These are phyloP conservation scores for Gypsophila paniculata DNA, from an alignment of 179 eudicot genomes.

Conservation along the genomic window DNA sequence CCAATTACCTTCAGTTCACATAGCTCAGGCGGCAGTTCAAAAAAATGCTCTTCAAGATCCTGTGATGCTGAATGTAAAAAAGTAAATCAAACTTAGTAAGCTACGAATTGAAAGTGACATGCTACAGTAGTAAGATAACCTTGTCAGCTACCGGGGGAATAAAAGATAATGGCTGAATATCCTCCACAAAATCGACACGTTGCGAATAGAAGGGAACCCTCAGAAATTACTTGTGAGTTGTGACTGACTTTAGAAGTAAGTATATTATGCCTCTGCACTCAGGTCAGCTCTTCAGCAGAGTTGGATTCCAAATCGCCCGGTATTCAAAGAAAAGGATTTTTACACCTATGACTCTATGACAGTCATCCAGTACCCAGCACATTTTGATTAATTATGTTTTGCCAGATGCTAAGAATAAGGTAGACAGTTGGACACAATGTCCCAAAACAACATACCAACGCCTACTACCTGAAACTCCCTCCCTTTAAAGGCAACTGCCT, in stretches of 20 bases:
- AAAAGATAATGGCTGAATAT: not conserved
- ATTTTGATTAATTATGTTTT: not conserved
- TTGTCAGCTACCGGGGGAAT: not conserved
- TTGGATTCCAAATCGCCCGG: not conserved
- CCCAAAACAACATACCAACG: not conserved
- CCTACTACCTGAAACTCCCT: not conserved
- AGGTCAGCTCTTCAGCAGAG: not conserved
- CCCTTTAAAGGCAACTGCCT: too few species aligned
- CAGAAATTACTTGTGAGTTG: not conserved
- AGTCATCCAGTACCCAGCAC: conserved; percentile 13
- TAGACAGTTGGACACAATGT: not conserved
- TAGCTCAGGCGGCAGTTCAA: conserved; percentile 90
- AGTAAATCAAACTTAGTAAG: conserved; percentile 9
- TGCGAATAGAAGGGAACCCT: not conserved
- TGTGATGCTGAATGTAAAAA: conserved; percentile 42
- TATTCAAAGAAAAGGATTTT: not conserved
- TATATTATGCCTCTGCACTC: conserved; percentile 4
- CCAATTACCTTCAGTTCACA: conserved; percentile 82
- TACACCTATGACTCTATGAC: conserved; percentile 4
- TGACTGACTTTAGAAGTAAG: not conserved
- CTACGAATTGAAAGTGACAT: not conserved
- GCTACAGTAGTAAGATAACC: not conserved
- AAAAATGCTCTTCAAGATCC: conserved; percentile 80
- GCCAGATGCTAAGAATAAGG: not conserved
- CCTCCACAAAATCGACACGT: not conserved